Base-by-base conservation (phyloP, 2,329 filamentous ascomycete species). In the Madurella fahalii region DNA sequence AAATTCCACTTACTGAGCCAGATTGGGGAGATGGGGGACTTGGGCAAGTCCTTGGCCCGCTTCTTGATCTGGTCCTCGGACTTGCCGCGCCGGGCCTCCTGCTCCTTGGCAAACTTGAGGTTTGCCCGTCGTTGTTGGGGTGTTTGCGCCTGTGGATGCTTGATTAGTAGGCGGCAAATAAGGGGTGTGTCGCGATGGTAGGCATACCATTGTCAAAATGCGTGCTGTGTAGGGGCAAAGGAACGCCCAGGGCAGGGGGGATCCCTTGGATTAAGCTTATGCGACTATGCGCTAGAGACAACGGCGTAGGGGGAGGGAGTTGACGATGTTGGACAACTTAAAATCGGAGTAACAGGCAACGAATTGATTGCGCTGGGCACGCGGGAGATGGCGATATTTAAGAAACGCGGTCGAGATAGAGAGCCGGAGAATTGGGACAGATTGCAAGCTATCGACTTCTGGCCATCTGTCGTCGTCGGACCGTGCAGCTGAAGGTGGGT, bases 101-200 rank as follows among this genome's bases (percentile, higher is more conserved):
- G 85, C 51, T 82, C 79, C 69, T 86, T 86, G 63, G 80, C 85
- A 73, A 90, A 95, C 73, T 87, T 87, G 67, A 82, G 82, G 76
- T 94, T 94, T 60, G 86, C 85, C 67, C 84, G 84, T 71, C 89
- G 86, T 77, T 94, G 90, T 72, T 90, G 82, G 64, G 86, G 89
- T 63, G 89, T 94, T 85, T 93, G 89, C 64, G 85, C 87, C 88
- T 91, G 66, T 58, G 30, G 13, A 7, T 5, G 31, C 3, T 20
- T 15, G 34, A 46, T 43, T 43, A 37, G 5, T n/a, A 5, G 13
- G 30, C 30, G 52, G 9, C 18, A 20, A 30, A 37, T 37, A 12
- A 17, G 40, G 2, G 5, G n/a, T 9, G 25, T 25, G 9, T 17
- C 13, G 13, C 46, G 17, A 45, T 47, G 44, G 12, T 12, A 40